Percentiles rank a stretch among this genome's conserved stretches.
These are phyloP conservation scores for Hypoxylon cercidicola DNA, from an alignment of 495 filamentous ascomycete species.

Conservation along the genomic window DNA sequence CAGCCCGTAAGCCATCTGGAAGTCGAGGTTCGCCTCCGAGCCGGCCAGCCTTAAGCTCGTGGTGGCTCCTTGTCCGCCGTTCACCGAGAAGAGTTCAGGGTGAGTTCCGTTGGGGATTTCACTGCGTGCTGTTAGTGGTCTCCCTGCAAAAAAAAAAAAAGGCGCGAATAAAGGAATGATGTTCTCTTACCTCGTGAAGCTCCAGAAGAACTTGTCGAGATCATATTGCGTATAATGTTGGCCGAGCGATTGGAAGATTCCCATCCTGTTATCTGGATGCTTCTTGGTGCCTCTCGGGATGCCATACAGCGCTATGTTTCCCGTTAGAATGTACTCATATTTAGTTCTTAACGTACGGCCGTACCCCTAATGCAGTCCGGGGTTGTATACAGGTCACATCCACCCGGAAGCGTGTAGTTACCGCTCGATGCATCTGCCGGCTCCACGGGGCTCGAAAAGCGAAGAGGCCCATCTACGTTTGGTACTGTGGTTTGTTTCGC, in stretches of 20 bases:
- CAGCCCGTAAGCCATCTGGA: conserved; percentile 47
- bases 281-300: conserved; percentile 44
- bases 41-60: conserved; percentile 41
- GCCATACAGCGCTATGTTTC: conserved; percentile 38
- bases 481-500: conserved; percentile 20
- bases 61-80: conserved; percentile 46
- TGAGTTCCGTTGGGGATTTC: conserved; percentile 50
- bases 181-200: conserved; percentile 49
- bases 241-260: conserved; percentile 47
- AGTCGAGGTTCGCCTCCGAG: conserved; percentile 48
- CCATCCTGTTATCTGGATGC: conserved; percentile 44
- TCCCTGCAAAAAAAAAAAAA: neutral
- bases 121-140: conserved; percentile 17
- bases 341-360: neutral
- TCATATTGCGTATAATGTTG: conserved; percentile 62
- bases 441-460: conserved; percentile 34
- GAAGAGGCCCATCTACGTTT: conserved; percentile 35
- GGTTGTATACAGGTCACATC: conserved; percentile 45
- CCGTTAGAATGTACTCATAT: conserved; percentile 4
- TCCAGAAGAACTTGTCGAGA: conserved; percentile 67
- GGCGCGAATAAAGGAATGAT: neutral
- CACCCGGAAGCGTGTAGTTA: conserved; percentile 36
- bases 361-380: conserved; percentile 47
- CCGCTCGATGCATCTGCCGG: conserved; percentile 33
- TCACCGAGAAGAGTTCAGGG: conserved; percentile 51